Evolutionary conservation across 1,139 yeast species (phyloP), one percentile per base, ranked within the genome.

Genomic region (Yamadazyma buinensis): DNA sequence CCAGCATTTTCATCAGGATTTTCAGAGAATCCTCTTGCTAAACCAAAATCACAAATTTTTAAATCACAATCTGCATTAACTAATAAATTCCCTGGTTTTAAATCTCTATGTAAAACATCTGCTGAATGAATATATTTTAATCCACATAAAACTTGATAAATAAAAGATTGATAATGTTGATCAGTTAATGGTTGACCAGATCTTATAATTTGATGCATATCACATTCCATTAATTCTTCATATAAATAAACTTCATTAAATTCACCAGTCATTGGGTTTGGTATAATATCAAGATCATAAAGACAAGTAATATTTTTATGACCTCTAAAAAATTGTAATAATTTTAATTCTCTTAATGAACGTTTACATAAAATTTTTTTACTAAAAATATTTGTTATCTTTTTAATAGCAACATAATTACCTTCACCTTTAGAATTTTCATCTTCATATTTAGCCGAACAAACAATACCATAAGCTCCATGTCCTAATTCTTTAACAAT

Each of bases 141-240:
- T 4, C 98, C 98, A 55, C 95, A 88, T 35, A 92, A 69, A 13
- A 86, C 86, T 64, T 92, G 98, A 56, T 92, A 90, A 19, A 88
- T 75, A 53, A 92, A 92, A 32, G 87, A 80, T 60, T 92, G 98
- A 60, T 85, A 90, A 57, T 92, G 98, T 26, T 90, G 86, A 56
- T 92, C 97, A 0, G 97, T 88, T 48, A 92, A 70, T 1, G 96
- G 88, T 59, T 92, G 98, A 20, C 90, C 88, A 3, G 95, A 86
- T 47, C 95, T 72, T 41, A 92, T 92, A 52, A 92, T 92, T 57
- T 92, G 97, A 56, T 90, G 97, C 86, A 92, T 82, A 57, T 92
- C 98, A 61, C 97, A 92, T 58, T 92, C 98, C 97, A 92, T 88
- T 46, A 88, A 66, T 59, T 90, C 97, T 59, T 92, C 97, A 53